Conservation (phyloP, 805 yeast species). For the Henningerozyma blattae region DNA sequence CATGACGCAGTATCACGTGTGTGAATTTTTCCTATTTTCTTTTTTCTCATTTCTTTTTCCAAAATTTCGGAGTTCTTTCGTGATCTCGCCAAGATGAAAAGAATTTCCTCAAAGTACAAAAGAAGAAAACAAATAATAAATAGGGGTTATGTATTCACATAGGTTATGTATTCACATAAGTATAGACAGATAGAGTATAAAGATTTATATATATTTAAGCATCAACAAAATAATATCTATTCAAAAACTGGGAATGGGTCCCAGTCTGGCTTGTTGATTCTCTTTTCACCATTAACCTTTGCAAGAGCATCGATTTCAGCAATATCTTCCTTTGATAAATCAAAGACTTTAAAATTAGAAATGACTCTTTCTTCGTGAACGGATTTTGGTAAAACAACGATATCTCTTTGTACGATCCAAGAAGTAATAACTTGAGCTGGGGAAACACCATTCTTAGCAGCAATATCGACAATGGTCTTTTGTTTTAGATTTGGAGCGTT, state of each 20-base stretch:
- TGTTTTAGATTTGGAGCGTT: slow-evolving; percentile 54
- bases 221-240: too few relatives aligned
- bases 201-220: too few relatives aligned
- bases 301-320: slow-evolving; percentile 10
- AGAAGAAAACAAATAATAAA: too few relatives aligned
- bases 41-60: too few relatives aligned
- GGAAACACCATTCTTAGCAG: slow-evolving; percentile 41
- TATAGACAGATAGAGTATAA: too few relatives aligned
- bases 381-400: slow-evolving; percentile 58
- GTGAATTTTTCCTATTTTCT: too few relatives aligned
- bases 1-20: too few relatives aligned
- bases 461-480: slow-evolving; percentile 39
- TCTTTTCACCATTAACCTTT: slow-evolving; percentile 18
- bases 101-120: too few relatives aligned
- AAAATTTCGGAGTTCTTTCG: too few relatives aligned
- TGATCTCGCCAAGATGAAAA: too few relatives aligned
- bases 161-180: too few relatives aligned
- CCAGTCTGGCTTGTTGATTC: slow-evolving; percentile 20
- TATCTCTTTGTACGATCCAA: slow-evolving; percentile 51
- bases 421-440: slow-evolving; percentile 49
- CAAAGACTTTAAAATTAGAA: slow-evolving; percentile 27
- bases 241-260: slow-evolving; percentile 7
- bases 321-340: slow-evolving; percentile 32
- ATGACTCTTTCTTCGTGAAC: slow-evolving; percentile 49
- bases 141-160: too few relatives aligned